These are phyloP conservation scores for Phialemonium atrogriseum DNA, from an alignment of 2,329 filamentous ascomycete species.

Conservation along the genomic window DNA sequence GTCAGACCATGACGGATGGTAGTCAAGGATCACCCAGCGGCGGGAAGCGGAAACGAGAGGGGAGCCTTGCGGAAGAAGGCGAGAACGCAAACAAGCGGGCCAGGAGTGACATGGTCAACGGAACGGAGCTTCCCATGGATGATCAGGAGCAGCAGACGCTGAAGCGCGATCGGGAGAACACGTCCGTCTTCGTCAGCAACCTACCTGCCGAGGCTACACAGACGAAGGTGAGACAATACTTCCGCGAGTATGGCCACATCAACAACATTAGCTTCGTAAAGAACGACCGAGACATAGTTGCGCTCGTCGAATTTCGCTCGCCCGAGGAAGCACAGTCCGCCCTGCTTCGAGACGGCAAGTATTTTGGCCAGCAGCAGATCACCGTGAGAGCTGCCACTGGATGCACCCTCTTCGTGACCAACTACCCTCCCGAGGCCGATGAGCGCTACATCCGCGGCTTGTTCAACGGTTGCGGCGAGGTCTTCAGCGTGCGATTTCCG, in stretches of 20 bases:
- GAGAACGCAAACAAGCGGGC: conserved; percentile 59
- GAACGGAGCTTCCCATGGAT: conserved; percentile 20
- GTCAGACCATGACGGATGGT: conserved; percentile 7
- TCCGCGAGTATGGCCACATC: conserved; percentile 81
- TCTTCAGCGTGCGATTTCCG: conserved; percentile 81
- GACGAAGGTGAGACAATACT: conserved; percentile 76
- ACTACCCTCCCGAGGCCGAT: conserved; percentile 74
- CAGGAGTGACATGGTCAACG: conserved; percentile 34
- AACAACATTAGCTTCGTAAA: no score
- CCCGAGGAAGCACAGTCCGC: conserved; percentile 76
- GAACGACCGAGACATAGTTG: conserved; percentile 66
- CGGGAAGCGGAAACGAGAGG: conserved; percentile 75
- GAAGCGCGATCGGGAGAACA: conserved; percentile 85
- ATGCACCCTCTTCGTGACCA: conserved; percentile 81
- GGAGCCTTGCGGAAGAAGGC: conserved; percentile 38
- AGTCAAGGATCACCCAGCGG: conserved; percentile 24
- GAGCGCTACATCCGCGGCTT: conserved; percentile 60
- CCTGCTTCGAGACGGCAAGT: conserved; percentile 72
- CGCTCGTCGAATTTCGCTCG: conserved; percentile 77
- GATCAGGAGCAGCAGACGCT: conserved; percentile 28
- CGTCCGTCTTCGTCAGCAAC: conserved; percentile 72
- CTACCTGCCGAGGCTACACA: conserved; percentile 63
- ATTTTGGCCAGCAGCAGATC: conserved; percentile 62
- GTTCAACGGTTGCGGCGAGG: conserved; percentile 69
- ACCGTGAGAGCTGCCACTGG: conserved; percentile 72